Evolutionary conservation across 306 rosid species (phyloP), one percentile per base, ranked within the genome.

Genomic region (Rosa persica): DNA sequence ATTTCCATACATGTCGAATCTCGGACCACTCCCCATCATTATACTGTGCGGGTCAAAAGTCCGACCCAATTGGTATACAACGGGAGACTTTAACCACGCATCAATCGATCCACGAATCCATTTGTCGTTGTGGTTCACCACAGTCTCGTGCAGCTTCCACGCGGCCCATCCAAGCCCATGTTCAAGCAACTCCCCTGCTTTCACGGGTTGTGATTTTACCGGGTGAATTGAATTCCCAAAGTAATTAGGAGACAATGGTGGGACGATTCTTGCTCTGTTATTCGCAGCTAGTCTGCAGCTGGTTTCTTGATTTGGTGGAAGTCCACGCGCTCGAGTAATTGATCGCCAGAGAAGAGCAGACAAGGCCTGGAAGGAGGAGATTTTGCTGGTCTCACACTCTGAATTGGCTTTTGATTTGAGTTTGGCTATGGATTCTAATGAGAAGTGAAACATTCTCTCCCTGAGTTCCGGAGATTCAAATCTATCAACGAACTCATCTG

Each of bases 331-430:
- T 1, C 89, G 89, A 2, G 90, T 93, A n/a, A 88, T 62, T 46
- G 75, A 70, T 66, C 88, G 78, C 97, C 93, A 93, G 1, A 89
- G 81, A 7, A 80, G 81, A 4, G 95, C 93, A 4, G 89, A 84
- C 15, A 93, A 51, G 10, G 97, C 83, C 22, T 87, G 88, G 36
- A 89, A 91, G 2, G 94, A 83, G 8, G 94, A 89, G 68, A 91
- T 88, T 44, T 30, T 74, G 27, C 16, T 40, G 23, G 85, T 77
- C 5, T 67, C 69, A 5, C 39, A 77, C 42, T 88, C 90, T 3
- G 30, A 15, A 22, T 93, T 93, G 5, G 92, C 93, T 60, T 79
- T 83, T 17, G 85, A 85, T 85, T 93, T 93, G 11, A 93, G 73
- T 22, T 86, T 88, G 0, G 92, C 89, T 16, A 86, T 68, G 7